Percentiles rank a stretch among this genome's conserved stretches.
phyloP scores from a whole-genome alignment of 495 filamentous ascomycete species.

The Xylaria castorea region DNA sequence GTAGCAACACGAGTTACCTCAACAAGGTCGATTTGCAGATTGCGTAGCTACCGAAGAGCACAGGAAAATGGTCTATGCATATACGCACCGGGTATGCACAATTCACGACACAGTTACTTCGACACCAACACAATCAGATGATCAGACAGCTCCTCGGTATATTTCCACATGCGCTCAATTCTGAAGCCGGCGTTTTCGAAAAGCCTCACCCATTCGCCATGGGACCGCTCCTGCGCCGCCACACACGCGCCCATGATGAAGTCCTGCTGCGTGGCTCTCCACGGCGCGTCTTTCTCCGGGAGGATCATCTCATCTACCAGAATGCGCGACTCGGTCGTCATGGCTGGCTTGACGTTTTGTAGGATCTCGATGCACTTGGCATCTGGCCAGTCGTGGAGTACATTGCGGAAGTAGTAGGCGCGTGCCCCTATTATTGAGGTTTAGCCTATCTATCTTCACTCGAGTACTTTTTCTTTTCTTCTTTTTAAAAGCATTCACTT shows the following conservation, averaged over 20 bases:
- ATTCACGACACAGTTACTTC: slow-evolving; percentile 7
- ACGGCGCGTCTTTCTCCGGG: slow-evolving; percentile 45
- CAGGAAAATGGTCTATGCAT: background rate
- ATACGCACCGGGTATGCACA: background rate
- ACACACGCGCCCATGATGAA: slow-evolving; percentile 50
- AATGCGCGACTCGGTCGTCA: slow-evolving; percentile 48
- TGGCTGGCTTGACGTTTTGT: slow-evolving; percentile 41
- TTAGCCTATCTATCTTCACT: slow-evolving; percentile 11
- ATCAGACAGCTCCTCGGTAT: slow-evolving; percentile 38
- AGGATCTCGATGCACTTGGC: slow-evolving; percentile 49
- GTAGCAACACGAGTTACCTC: background rate
- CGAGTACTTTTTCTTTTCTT: too few species aligned
- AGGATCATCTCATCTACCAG: slow-evolving; percentile 57
- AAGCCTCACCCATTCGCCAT: slow-evolving; percentile 48
- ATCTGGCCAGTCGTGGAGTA: slow-evolving; percentile 56
- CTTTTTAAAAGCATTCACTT: background rate
- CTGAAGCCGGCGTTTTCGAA: slow-evolving; percentile 47
- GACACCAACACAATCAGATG: slow-evolving; percentile 43
- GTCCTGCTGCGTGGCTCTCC: slow-evolving; percentile 50
- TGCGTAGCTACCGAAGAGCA: background rate
- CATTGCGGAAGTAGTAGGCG: slow-evolving; percentile 54
- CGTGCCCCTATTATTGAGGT: slow-evolving; percentile 41
- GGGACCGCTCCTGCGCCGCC: slow-evolving; percentile 44
- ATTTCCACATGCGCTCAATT: slow-evolving; percentile 46
- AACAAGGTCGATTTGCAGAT: background rate